Evolutionary conservation across 805 yeast species (phyloP), one percentile per base, ranked within the genome.

Genomic region (Tetrapisispora taiwanensis): DNA sequence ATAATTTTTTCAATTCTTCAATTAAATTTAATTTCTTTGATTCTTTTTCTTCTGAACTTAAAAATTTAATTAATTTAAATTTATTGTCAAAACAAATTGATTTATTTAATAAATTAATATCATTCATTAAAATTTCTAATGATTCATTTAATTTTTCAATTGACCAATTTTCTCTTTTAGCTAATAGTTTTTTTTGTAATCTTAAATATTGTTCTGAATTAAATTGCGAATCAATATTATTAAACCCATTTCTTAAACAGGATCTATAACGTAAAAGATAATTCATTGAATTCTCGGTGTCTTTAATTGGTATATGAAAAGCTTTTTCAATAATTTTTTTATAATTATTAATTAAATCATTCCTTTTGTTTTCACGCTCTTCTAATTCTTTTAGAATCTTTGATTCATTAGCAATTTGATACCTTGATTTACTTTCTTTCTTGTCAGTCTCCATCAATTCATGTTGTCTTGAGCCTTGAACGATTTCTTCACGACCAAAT

Each of bases 401-500:
- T 13, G 79, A 79, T 52, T 73, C 74, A 8, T 72, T 74, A 36
- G 78, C 65, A 42, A 67, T 70, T 56, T 83, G 86, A 58, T 84
- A 83, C 63, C 95, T 76, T 3, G 79, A 71, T 72, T 81, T 69
- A 51, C 72, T 73, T 12, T 68, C 68, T 18, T 3, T 56, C 72
- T 78, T 63, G 86, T 95, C 36, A 67, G 66, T 37, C 64, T 63
- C 1, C 87, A 83, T 42, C 66, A 70, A 7, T 54, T 56, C 18
- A 20, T 60, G 56, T n/a, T 52, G 55, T 18, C 40, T 37, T 6
- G 40, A 27, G 26, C 32, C 32, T 15, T 37, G 26, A 12, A 12
- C 12, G 46, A 77, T 67, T 17, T 84, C 73, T 2, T 81, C 79
- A 27, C 78, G 77, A 42, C 97, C 97, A 53, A 90, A 79, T 62